Evolutionary conservation across 805 yeast genomes (phyloP), one percentile per base, ranked within the genome.

Genomic region (Lipomyces mesembrius): DNA sequence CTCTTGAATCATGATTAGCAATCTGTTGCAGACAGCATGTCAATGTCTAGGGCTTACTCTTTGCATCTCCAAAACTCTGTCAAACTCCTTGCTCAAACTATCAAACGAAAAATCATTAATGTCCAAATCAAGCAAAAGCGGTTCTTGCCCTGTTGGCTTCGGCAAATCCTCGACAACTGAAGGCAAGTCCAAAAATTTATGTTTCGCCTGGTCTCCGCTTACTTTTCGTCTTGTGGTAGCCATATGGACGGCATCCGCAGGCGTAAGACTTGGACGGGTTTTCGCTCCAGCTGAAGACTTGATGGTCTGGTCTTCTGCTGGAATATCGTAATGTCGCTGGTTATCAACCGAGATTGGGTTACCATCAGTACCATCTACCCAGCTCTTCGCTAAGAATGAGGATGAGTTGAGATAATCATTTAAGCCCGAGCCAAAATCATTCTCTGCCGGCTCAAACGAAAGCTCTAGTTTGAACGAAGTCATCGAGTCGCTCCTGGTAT

Each of bases 241-340:
- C 59, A 68, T 39, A 7, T 59, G 58, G 9, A 22, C 43, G 20
- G 58, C 61, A 20, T 68, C 70, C 0, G 65, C 63, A 20, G 71
- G 70, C n/a, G 64, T 49, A 56, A 68, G 43, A 49, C 71, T 68
- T 14, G 69, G 69, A 8, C 71, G 43, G 2, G 70, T 63, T 54
- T 61, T 53, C 8, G 61, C 55, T 2, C 71, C 70, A 6, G 66
- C 54, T 3, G 64, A 34, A 39, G 71, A 58, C 55, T 60, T 63
- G 46, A 68, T 66, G 2, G 71, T 68, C 34, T 46, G 65, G 27
- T 43, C 52, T 22, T 58, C 34, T 14, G 56, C 43, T 14, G 61
- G 39, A 37, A 46, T 37, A 12, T 56, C 58, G 55, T 14, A 6
- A 8, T 59, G 32, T 14, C 9, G 35, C 27, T 12, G 60, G 35